Evolutionary conservation across 768 basidiomycete genomes (phyloP), one percentile per base, ranked within the genome.

Genomic region (Pleurotus djamor): DNA sequence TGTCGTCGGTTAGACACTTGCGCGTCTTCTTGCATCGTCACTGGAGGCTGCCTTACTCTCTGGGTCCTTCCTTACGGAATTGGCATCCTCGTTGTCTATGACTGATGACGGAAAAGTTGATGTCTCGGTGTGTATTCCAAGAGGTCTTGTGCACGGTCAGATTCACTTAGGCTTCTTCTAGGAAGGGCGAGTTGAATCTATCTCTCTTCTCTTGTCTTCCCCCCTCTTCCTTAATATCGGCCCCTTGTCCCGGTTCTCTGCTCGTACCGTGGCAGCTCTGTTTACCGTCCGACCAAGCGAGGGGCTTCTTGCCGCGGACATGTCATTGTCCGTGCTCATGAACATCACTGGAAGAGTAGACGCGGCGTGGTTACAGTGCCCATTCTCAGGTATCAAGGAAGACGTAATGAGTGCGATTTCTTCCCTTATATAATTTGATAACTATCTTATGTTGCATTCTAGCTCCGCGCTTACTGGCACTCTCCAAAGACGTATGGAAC

Each of bases 401-500:
- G 74, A 65, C 36, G 73, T 73, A 47, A 69, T 75, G 55, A 69
- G 74, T 75, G 61, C 16, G 65, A 28, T 60, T 16, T 44, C 60
- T 14, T 32, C 48, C 57, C 37, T 59, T 48, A 28, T 35, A 17
- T 3, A 47, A 49, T 41, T 57, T 35, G 61, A 48, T 7, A 34
- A 16, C 7, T 36, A 44, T 47, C 33, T 52, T 7, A 48, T 28
- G 48, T 44, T n/a, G 57, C 33, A 12, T 49, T 37, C 41, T 60
- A 84, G 83, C 76, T 6, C 71, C 75, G 13, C 78, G 78, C 37
- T 76, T 80, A 0, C 79, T 74, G 34, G 74, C 77, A 28, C 60
- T 83, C 16, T 68, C 77, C 2, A 78, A 76, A n/a, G 71, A 77
- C 2, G 75, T 86, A 7, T 94, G 91, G 92, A 73, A 74, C 2